Conservation (phyloP, 306 rosid genomes). For the Acacia melanoxylon region DNA sequence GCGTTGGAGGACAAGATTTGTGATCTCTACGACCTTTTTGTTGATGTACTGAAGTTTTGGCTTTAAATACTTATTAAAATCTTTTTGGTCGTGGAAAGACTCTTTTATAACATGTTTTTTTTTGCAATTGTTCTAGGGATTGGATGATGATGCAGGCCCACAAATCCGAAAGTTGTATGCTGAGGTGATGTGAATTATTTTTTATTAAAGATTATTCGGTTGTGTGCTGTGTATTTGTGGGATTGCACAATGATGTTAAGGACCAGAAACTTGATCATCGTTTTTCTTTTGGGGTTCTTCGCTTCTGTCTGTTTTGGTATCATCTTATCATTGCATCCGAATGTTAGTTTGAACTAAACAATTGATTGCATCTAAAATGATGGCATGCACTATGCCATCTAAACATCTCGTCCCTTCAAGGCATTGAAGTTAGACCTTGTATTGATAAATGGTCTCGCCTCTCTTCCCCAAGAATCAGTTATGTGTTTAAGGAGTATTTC, state of each 20-base stretch:
- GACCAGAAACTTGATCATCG: slow-evolving; percentile 24
- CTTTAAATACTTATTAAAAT: slow-evolving; percentile 32
- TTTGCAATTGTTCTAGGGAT: slow-evolving; percentile 66
- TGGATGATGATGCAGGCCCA: slow-evolving; percentile 93
- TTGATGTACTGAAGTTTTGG: slow-evolving; percentile 63
- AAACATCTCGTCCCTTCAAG: slow-evolving; percentile 1
- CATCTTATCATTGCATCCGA: slow-evolving; percentile 3
- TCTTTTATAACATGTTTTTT: slow-evolving; percentile 23
- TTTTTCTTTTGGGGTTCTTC: slow-evolving; percentile 15
- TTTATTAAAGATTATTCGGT: slow-evolving; percentile 4
- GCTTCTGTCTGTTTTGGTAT: slow-evolving; percentile 5
- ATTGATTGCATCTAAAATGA: slow-evolving; percentile 20
- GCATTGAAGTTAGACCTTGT: slow-evolving; percentile 13
- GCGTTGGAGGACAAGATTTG: slow-evolving; percentile 94
- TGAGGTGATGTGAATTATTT: slow-evolving; percentile 61
- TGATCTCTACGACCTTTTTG: slow-evolving; percentile 97
- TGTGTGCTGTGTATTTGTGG: slow-evolving; percentile 24
- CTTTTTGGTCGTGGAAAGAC: slow-evolving; percentile 21
- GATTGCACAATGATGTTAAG: slow-evolving; percentile 1
- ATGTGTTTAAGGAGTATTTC: slow-evolving; percentile 24
- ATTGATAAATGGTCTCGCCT: not conserved
- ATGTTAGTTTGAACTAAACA: slow-evolving; percentile 12
- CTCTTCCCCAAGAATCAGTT: not conserved
- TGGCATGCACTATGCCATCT: not conserved
- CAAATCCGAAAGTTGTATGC: slow-evolving; percentile 86